Evolutionary conservation across 257 asterid genomes (phyloP).

Genomic region (Solanum lignicaule): DNA sequence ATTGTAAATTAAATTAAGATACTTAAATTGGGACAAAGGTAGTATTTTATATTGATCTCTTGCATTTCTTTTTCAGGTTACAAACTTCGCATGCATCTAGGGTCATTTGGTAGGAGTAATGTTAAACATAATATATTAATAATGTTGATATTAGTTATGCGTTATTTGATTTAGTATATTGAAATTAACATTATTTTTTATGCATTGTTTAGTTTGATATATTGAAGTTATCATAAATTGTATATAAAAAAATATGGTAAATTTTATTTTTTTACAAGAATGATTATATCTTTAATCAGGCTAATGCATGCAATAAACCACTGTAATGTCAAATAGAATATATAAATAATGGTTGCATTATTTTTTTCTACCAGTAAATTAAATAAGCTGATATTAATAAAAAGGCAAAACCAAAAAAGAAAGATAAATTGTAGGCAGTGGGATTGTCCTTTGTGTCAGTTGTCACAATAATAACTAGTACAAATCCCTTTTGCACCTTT

Average conservation of each 20-base stretch:
- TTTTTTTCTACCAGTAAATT: not conserved
- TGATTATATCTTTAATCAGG: too few relatives aligned
- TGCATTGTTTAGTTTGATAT: not conserved
- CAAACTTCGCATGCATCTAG: not conserved
- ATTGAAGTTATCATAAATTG: too few relatives aligned
- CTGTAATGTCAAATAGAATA: too few relatives aligned
- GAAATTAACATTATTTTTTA: too few relatives aligned
- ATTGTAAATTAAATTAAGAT: too few relatives aligned
- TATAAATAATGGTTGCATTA: too few relatives aligned
- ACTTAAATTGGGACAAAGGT: not conserved
- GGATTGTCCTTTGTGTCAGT: not conserved
- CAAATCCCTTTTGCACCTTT: not conserved
- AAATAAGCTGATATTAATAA: not conserved
- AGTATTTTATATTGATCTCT: not conserved
- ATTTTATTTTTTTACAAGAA: too few relatives aligned
- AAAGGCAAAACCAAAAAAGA: not conserved
- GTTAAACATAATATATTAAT: not conserved
- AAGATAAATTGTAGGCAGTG: not conserved
- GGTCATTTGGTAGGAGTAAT: not conserved
- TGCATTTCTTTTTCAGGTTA: not conserved
- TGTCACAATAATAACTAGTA: not conserved
- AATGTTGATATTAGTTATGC: too few relatives aligned
- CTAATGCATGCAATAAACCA: not conserved
- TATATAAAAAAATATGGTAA: too few relatives aligned
- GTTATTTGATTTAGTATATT: too few relatives aligned